Conservation (phyloP, 2,329 filamentous ascomycete species). For the Ascochyta rabiei region DNA sequence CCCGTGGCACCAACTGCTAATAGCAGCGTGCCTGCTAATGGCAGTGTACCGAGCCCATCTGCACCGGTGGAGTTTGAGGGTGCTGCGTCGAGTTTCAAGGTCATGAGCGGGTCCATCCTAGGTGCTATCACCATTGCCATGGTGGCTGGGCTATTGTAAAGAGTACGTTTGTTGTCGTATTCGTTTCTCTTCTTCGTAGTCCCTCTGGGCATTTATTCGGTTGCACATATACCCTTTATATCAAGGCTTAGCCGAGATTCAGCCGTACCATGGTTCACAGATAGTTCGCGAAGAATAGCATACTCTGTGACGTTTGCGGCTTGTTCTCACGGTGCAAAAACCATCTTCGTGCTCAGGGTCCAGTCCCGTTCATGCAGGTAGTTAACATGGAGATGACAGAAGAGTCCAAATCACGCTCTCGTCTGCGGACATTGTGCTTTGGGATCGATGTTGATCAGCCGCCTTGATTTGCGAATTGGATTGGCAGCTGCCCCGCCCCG, state of each 20-base stretch:
- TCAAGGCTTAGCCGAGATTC: conserved; percentile 7
- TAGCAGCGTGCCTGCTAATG: conserved; percentile 31
- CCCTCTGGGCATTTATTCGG: conserved; percentile 7
- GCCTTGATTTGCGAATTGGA: neutral
- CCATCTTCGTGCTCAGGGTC: neutral
- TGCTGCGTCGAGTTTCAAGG: conserved; percentile 25
- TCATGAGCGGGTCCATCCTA: conserved; percentile 26
- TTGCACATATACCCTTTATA: conserved; percentile 26
- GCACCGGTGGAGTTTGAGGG: conserved; percentile 32
- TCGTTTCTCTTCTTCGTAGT: conserved; percentile 15
- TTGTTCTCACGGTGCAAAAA: neutral
- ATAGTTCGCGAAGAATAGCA: conserved; percentile 8
- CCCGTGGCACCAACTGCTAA: conserved; percentile 32
- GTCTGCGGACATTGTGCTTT: neutral
- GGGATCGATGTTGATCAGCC: conserved; percentile 5
- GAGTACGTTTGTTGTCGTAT: neutral
- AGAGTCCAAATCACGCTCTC: neutral
- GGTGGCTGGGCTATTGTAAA: conserved; percentile 31
- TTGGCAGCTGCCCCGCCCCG: conserved; percentile 17
- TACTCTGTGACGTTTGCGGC: conserved; percentile 2
- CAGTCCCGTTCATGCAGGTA: neutral
- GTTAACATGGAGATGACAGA: neutral
- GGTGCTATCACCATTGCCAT: conserved; percentile 26
- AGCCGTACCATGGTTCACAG: conserved; percentile 12
- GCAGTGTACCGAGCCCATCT: conserved; percentile 24